phyloP scores from a whole-genome alignment of 2,329 filamentous ascomycete genomes.

The Penicillium freii region DNA sequence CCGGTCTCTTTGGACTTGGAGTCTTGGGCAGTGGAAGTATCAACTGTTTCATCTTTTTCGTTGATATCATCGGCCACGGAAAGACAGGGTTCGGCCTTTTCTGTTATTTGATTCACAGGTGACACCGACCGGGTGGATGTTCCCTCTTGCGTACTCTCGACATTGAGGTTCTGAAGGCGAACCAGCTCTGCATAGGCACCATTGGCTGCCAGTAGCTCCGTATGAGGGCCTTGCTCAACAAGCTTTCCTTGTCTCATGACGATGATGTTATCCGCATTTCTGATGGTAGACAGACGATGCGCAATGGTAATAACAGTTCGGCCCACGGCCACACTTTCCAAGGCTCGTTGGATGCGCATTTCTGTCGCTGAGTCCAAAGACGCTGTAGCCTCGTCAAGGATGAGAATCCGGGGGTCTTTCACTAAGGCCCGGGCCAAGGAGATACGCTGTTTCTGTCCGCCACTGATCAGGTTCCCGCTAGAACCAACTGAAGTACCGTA shows the following conservation, averaged over 20 bases:
- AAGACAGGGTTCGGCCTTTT: neutral
- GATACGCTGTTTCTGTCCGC: constrained; percentile 77
- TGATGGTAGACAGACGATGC: constrained; percentile 17
- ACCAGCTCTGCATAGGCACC: constrained; percentile 12
- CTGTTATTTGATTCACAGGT: constrained; percentile 1
- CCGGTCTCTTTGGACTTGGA: neutral
- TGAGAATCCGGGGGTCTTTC: constrained; percentile 66
- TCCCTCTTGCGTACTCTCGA: neutral
- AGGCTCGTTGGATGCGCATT: constrained; percentile 10
- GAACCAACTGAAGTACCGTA: constrained; percentile 73
- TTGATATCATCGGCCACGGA: neutral
- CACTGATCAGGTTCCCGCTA: constrained; percentile 68
- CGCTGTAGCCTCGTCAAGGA: constrained; percentile 78
- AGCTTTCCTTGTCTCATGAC: constrained; percentile 33
- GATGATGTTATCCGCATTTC: constrained; percentile 17
- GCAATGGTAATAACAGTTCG: constrained; percentile 52
- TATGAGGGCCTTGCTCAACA: constrained; percentile 51
- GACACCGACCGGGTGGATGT: constrained; percentile 2
- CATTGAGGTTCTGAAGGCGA: constrained; percentile 6
- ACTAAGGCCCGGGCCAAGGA: constrained; percentile 75
- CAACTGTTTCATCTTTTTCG: neutral
- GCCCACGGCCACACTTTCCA: constrained; percentile 7
- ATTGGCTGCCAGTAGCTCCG: constrained; percentile 5
- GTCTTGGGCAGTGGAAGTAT: neutral
- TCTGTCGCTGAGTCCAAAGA: constrained; percentile 50